Base-by-base conservation (phyloP, 2,329 filamentous ascomycete genomes). In the Talaromyces marneffei region DNA sequence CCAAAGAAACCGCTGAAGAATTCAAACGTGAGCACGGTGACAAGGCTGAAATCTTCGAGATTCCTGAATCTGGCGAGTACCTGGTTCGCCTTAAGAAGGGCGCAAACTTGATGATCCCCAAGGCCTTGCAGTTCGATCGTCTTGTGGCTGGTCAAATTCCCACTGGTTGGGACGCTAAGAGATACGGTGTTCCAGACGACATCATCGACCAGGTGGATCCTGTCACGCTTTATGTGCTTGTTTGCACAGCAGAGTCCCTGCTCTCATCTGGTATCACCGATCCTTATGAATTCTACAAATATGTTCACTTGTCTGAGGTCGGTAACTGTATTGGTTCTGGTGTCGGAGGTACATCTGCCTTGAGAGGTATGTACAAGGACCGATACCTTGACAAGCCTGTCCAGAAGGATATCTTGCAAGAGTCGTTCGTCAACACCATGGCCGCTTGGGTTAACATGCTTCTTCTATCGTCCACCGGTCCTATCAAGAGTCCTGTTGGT, bases 371-470 rank as follows among this genome's bases (percentile, higher is more conserved):
- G 93, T 96, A 97, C 83, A 94, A 93, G 78, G 93, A 97, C 76
- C 90, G 94, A 63, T 97, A 88, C 86, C 84, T 97, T 65, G 94
- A 99, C 80, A 94, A 92, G 81, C 94, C 93, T 60, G 85, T 99
- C 55, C 95, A 99, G 79, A 99, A 97, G 79, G 94, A 99, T 73
- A 97, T 99, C 74, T 85, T 99, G 14, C 95, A 99, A 74, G 94
- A 99, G 79, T 97, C 94, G 12, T 99, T 99, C 83, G 97, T 99
- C 85, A 99, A 99, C 83, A 99, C 94, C 60, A 99, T 99, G 93
- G 89, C 91, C 69, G 94, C 94, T 16, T 99, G 94, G 94, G 92
- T 99, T 62, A 99, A 99, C 83, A 99, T 99, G 94, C 82, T 99
- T 78, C 82, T 99, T 66, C 82, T 99, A 66, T 99, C 94, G 4